phyloP scores from a whole-genome alignment of 73 alveolate genomes.

The Paramecium primaurelia region DNA sequence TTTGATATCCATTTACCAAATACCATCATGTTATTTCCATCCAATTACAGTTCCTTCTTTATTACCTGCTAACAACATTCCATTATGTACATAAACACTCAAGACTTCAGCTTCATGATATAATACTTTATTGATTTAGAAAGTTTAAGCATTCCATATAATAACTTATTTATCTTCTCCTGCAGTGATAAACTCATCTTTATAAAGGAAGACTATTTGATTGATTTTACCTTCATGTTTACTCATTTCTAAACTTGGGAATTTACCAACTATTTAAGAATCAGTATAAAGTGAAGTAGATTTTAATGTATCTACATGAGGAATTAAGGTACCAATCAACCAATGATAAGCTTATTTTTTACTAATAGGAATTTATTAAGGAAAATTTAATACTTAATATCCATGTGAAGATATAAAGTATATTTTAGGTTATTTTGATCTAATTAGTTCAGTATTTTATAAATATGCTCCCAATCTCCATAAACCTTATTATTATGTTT shows the following conservation, averaged over 20 bases:
- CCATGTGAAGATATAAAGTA: background rate
- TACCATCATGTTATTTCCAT: constrained; percentile 22
- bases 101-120: constrained; percentile 31
- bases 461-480: constrained; percentile 47
- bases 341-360: constrained; percentile 30
- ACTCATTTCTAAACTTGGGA: constrained; percentile 19
- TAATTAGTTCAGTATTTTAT: constrained; percentile 4
- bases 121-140: background rate
- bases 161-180: constrained; percentile 37
- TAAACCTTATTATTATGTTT: background rate
- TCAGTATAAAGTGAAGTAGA: constrained; percentile 1
- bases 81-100: background rate
- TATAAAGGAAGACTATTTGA: background rate
- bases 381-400: background rate
- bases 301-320: background rate
- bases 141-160: background rate
- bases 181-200: constrained; percentile 22
- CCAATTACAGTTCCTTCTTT: background rate
- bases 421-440: background rate
- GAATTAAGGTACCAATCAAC: constrained; percentile 29
- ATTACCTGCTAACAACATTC: constrained; percentile 28
- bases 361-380: constrained; percentile 14
- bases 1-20: constrained; percentile 21
- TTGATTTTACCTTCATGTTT: constrained; percentile 43
- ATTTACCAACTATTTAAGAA: background rate